These are phyloP conservation scores for Sugiyamaella novakii DNA, from an alignment of 1,139 yeast species.

Conservation along the genomic window DNA sequence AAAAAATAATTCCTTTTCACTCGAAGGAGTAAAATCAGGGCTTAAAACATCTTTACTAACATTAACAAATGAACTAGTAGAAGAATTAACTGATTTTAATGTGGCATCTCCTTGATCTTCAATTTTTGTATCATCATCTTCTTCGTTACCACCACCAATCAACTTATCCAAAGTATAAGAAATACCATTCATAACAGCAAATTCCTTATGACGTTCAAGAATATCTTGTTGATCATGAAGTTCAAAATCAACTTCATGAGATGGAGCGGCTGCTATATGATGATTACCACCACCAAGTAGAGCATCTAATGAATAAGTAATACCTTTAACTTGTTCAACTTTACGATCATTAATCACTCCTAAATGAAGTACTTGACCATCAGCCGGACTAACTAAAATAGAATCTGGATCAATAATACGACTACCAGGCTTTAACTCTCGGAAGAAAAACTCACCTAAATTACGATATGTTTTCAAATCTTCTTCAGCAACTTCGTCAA, in stretches of 20 bases:
- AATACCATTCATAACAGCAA: conserved; percentile 78
- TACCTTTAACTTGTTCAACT: conserved; percentile 95
- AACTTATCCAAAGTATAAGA: conserved; percentile 70
- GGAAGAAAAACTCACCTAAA: conserved; percentile 87
- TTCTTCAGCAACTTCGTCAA: conserved; percentile 86
- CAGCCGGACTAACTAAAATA: conserved; percentile 82
- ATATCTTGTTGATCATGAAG: conserved; percentile 44
- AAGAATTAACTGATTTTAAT: conserved; percentile 29
- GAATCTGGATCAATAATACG: conserved; percentile 71
- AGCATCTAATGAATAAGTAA: conserved; percentile 89
- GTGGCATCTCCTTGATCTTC: conserved; percentile 44
- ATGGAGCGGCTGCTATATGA: conserved; percentile 59
- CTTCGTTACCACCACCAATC: conserved; percentile 54
- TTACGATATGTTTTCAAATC: conserved; percentile 74
- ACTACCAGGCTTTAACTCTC: conserved; percentile 75
- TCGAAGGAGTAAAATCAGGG: conserved; percentile 34
- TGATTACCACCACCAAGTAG: conserved; percentile 61
- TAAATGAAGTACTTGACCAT: conserved; percentile 84
- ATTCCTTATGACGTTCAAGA: conserved; percentile 64
- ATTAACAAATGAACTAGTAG: conserved; percentile 27
- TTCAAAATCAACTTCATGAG: conserved; percentile 54
- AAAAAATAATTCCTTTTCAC: conserved; percentile 69
- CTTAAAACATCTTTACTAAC: conserved; percentile 34
- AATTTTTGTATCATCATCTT: conserved; percentile 23
- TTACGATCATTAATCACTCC: conserved; percentile 76